These are phyloP conservation scores for Nemophila menziesii DNA, from an alignment of 257 asterid species.

Conservation along the genomic window DNA sequence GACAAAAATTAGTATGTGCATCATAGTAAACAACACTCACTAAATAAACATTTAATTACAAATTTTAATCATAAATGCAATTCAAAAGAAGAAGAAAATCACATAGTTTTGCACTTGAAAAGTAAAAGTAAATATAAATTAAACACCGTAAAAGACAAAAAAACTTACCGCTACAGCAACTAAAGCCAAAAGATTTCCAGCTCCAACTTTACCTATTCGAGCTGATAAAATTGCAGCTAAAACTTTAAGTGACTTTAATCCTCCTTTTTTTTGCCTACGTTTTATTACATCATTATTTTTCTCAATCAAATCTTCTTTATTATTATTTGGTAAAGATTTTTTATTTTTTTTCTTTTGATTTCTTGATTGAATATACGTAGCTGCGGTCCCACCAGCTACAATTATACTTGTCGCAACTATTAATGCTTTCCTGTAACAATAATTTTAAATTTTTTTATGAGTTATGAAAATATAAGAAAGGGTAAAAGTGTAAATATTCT, in stretches of 20 bases:
- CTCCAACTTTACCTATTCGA: slow-evolving; percentile 75
- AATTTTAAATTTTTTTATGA: not conserved
- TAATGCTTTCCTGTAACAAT: slow-evolving; percentile 57
- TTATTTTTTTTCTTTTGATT: slow-evolving; percentile 29
- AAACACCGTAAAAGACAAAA: slow-evolving; percentile 10
- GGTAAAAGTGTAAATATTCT: slow-evolving; percentile 11
- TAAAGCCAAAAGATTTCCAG: slow-evolving; percentile 59
- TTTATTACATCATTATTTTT: slow-evolving; percentile 44
- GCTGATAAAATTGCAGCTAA: slow-evolving; percentile 82
- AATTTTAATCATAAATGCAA: not conserved
- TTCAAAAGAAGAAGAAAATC: not conserved
- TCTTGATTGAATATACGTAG: slow-evolving; percentile 64
- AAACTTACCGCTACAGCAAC: slow-evolving; percentile 75
- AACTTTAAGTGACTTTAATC: slow-evolving; percentile 77
- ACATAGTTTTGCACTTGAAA: not conserved
- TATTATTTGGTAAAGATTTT: slow-evolving; percentile 27
- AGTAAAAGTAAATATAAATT: not conserved
- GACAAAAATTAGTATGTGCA: too few relatives aligned
- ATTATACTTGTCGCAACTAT: slow-evolving; percentile 78
- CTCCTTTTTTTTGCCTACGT: slow-evolving; percentile 73
- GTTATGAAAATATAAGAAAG: not conserved
- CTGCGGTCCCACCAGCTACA: slow-evolving; percentile 92
- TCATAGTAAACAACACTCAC: not conserved
- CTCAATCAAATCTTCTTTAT: slow-evolving; percentile 43
- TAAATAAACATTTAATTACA: not conserved